phyloP scores from a whole-genome alignment of 768 basidiomycete genomes.

The Tricholoma saponaceum region DNA sequence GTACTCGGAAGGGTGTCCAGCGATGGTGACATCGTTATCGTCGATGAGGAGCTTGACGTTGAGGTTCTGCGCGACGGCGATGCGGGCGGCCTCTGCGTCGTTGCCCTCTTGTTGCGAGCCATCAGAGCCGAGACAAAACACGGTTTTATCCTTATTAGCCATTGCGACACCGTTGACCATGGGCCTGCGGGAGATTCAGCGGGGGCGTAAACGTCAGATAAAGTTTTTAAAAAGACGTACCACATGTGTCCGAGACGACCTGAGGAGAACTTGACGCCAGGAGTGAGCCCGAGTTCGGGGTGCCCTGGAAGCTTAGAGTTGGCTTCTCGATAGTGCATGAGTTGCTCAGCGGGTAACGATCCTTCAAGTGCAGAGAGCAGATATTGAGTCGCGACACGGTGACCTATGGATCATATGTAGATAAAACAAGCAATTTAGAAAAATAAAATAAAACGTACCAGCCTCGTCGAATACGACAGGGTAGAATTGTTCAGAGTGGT shows the following conservation, averaged over 20 bases:
- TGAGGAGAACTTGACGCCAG: slow-evolving; percentile 91
- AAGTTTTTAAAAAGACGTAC: slow-evolving; percentile 28
- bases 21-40: slow-evolving; percentile 89
- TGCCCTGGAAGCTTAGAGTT: slow-evolving; percentile 86
- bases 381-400: slow-evolving; percentile 90
- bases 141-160: slow-evolving; percentile 69
- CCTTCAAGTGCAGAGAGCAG: slow-evolving; percentile 78
- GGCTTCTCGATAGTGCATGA: slow-evolving; percentile 83
- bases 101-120: slow-evolving; percentile 92
- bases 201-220: not conserved
- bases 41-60: slow-evolving; percentile 88
- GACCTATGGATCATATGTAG: slow-evolving; percentile 43
- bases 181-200: slow-evolving; percentile 37
- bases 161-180: slow-evolving; percentile 82
- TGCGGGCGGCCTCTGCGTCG: slow-evolving; percentile 84
- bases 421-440: not conserved
- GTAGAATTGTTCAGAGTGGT: slow-evolving; percentile 56
- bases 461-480: slow-evolving; percentile 81
- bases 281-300: slow-evolving; percentile 84
- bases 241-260: slow-evolving; percentile 93
- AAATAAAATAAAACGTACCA: slow-evolving; percentile 38
- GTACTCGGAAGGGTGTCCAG: slow-evolving; percentile 87
- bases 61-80: slow-evolving; percentile 78
- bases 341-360: slow-evolving; percentile 64
- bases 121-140: slow-evolving; percentile 85